A percentile compares a stretch with the other conserved stretches of the same genome.
These are phyloP conservation scores for Diaporthe vexans DNA, from an alignment of 2,329 filamentous ascomycete genomes.

Conservation along the genomic window DNA sequence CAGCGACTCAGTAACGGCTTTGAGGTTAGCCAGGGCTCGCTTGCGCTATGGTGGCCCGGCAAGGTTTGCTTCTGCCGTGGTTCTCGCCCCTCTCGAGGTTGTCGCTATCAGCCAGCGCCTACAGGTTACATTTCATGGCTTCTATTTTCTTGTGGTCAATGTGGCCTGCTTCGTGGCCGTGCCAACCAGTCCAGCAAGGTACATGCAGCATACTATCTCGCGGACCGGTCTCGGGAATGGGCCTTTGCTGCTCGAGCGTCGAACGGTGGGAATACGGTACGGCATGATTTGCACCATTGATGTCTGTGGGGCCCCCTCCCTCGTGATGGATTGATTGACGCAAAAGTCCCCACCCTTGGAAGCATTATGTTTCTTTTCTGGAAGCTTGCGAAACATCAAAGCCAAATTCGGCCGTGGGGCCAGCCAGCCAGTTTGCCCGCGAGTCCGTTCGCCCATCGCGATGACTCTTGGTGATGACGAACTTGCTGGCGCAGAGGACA, in stretches of 20 bases:
- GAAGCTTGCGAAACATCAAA: conserved; percentile 41
- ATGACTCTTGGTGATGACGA: conserved; percentile 22
- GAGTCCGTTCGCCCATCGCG: conserved; percentile 8
- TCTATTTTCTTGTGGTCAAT: background rate
- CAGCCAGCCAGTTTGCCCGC: background rate
- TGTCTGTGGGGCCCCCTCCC: conserved; percentile 24
- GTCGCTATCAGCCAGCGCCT: background rate
- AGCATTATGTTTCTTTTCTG: conserved; percentile 39
- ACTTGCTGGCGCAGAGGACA: background rate
- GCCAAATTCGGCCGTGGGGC: conserved; percentile 29
- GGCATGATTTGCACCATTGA: conserved; percentile 18
- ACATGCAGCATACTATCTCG: background rate
- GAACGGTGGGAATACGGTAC: conserved; percentile 34
- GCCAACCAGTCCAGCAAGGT: background rate
- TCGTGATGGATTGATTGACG: conserved; percentile 34
- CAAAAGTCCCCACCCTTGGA: conserved; percentile 35
- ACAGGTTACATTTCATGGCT: background rate
- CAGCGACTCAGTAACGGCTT: conserved; percentile 16
- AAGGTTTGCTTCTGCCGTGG: conserved; percentile 26
- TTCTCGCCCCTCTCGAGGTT: background rate
- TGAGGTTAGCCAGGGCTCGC: background rate
- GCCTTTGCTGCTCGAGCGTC: background rate
- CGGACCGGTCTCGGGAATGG: background rate
- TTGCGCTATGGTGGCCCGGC: background rate
- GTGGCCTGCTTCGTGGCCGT: conserved; percentile 11